These are phyloP conservation scores for Chlamydomonas sp. DNA, from an alignment of 139 green algal species.

Conservation along the genomic window DNA sequence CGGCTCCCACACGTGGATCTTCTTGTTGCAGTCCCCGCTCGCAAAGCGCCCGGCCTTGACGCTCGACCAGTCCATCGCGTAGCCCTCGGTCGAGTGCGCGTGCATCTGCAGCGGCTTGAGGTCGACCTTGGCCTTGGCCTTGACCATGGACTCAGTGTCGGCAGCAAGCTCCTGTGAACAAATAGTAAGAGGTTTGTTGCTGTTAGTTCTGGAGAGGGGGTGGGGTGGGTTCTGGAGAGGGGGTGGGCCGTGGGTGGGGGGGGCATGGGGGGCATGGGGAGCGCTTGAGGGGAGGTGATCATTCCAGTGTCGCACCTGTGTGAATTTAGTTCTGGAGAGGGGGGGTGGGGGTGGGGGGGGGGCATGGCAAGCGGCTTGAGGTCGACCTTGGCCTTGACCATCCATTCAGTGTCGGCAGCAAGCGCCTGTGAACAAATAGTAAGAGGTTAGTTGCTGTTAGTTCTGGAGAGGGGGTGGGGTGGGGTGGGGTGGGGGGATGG, in stretches of 20 bases:
- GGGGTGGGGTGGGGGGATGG: no score
- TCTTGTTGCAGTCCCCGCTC: constrained; percentile 55
- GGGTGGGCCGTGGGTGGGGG: no score
- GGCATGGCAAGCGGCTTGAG: constrained; percentile 46
- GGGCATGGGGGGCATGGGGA: constrained; percentile 33
- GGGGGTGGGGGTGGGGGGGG: no score
- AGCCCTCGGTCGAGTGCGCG: constrained; percentile 76
- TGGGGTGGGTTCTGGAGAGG: no score
- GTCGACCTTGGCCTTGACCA: constrained; percentile 31
- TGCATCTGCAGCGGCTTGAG: constrained; percentile 45
- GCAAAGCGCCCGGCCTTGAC: constrained; percentile 63
- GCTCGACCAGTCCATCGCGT: constrained; percentile 78
- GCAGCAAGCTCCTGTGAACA: constrained; percentile 13
- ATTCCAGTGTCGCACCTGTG: no score
- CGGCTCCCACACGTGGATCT: constrained; percentile 86
- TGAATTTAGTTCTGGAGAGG: no score
- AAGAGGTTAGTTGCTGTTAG: no score
- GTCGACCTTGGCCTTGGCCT: constrained; percentile 26
- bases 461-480: no score
- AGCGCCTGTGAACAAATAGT: no score
- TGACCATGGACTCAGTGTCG: constrained; percentile 29
- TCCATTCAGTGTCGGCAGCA: neutral
- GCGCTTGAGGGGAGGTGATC: no score
- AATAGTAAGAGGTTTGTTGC: no score
- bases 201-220: no score